Percentiles rank a stretch among this genome's conserved stretches.
These are phyloP conservation scores for Stephania yunnanensis DNA, from an alignment of 164 flowering plant species.

Conservation along the genomic window DNA sequence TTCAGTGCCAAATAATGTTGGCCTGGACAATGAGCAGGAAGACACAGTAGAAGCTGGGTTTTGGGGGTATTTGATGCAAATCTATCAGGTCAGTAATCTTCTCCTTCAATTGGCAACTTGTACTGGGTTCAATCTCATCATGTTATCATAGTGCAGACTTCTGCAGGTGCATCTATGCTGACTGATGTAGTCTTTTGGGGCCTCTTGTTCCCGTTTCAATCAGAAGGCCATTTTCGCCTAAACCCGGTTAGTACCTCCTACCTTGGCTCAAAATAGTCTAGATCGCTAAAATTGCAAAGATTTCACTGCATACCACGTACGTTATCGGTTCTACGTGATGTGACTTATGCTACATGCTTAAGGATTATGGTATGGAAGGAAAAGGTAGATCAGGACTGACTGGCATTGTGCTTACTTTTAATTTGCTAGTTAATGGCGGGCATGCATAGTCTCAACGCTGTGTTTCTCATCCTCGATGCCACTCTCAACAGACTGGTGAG, in stretches of 20 bases:
- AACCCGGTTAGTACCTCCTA: conserved; percentile 31
- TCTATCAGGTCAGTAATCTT: conserved; percentile 38
- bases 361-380: too few relatives aligned
- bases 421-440: conserved; percentile 50
- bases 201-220: conserved; percentile 56
- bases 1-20: conserved; percentile 17
- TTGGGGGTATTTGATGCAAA: conserved; percentile 54
- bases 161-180: conserved; percentile 78
- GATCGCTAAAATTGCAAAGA: too few relatives aligned
- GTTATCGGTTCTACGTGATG: too few relatives aligned
- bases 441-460: conserved; percentile 58
- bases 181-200: conserved; percentile 89
- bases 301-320: too few relatives aligned
- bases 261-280: too few relatives aligned
- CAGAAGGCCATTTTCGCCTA: conserved; percentile 34
- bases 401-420: too few relatives aligned
- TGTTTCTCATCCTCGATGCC: conserved; percentile 57
- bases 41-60: conserved; percentile 40
- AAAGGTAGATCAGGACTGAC: too few relatives aligned
- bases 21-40: conserved; percentile 19
- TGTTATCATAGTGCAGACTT: conserved; percentile 36
- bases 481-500: conserved; percentile 61
- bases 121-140: neutral
- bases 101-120: neutral
- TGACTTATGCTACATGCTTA: too few relatives aligned